Evolutionary conservation across 208 protist species (phyloP).

Genomic region (Crithidia fasciculata): DNA sequence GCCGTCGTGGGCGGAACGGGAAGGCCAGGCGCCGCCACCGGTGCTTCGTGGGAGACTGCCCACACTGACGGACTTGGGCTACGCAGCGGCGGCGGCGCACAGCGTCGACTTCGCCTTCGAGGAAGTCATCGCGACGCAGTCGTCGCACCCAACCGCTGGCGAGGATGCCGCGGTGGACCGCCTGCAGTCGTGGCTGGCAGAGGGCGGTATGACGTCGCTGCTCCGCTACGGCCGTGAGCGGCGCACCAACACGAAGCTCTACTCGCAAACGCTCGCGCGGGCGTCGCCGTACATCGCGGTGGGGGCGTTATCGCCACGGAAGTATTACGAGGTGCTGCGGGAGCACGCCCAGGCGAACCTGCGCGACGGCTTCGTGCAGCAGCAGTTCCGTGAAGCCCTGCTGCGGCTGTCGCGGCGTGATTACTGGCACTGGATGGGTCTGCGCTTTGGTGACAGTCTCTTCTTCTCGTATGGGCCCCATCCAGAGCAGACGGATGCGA

Average conservation of each 20-base stretch:
- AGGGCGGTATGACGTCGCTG: conserved; percentile 73
- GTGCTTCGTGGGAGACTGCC: conserved; percentile 65
- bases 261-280: conserved; percentile 75
- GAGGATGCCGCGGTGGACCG: conserved; percentile 68
- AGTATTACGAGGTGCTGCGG: conserved; percentile 81
- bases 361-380: conserved; percentile 77
- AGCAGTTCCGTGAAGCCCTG: conserved; percentile 82
- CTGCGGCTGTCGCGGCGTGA: conserved; percentile 84
- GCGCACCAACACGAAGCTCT: conserved; percentile 86
- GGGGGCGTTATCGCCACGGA: conserved; percentile 79
- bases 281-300: conserved; percentile 81
- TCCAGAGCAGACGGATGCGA: conserved; percentile 77
- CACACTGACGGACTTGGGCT: conserved; percentile 76
- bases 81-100: conserved; percentile 36
- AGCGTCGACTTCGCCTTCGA: conserved; percentile 54
- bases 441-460: conserved; percentile 81
- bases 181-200: conserved; percentile 69
- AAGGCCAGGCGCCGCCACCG: conserved; percentile 37
- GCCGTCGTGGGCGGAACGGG: conserved; percentile 42
- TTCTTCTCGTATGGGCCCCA: conserved; percentile 85
- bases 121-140: conserved; percentile 80
- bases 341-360: conserved; percentile 49
- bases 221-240: conserved; percentile 70
- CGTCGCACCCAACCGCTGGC: conserved; percentile 63
- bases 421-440: conserved; percentile 91